phyloP scores from a whole-genome alignment of 1,284 basidiomycete species.

The Coriolopsis trogii region DNA sequence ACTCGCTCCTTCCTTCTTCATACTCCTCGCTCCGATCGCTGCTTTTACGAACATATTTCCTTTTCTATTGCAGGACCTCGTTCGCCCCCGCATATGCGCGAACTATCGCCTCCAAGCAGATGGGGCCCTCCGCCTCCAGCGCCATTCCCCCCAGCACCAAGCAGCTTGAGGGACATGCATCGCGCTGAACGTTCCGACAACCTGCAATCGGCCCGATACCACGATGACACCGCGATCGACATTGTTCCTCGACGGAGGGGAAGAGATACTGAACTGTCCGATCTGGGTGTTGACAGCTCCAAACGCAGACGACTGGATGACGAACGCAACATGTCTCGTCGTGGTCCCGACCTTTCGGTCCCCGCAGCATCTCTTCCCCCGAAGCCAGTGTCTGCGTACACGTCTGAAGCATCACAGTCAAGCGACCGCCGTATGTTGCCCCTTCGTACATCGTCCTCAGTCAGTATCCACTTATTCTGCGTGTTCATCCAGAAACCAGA shows the following conservation, averaged over 20 bases:
- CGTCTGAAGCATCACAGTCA: slow-evolving; percentile 28
- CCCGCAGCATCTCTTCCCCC: slow-evolving; percentile 23
- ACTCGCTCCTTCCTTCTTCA: slow-evolving; percentile 41
- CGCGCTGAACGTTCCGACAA: slow-evolving; percentile 22
- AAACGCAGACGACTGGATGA: slow-evolving; percentile 39
- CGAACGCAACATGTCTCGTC: slow-evolving; percentile 26
- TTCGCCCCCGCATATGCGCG: slow-evolving; percentile 41
- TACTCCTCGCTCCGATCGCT: slow-evolving; percentile 30
- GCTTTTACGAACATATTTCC: slow-evolving; percentile 34
- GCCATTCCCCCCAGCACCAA: slow-evolving; percentile 4
- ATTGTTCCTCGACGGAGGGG: slow-evolving; percentile 33
- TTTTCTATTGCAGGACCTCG: slow-evolving; percentile 58
- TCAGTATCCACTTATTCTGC: not conserved
- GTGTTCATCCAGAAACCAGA: slow-evolving; percentile 19
- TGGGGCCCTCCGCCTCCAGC: slow-evolving; percentile 12
- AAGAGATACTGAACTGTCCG: slow-evolving; percentile 28
- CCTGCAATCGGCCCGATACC: slow-evolving; percentile 21
- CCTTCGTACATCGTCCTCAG: slow-evolving; percentile 23
- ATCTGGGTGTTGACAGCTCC: slow-evolving; percentile 26
- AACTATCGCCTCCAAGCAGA: slow-evolving; percentile 23
- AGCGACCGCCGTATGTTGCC: slow-evolving; percentile 46
- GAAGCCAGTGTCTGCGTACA: slow-evolving; percentile 20
- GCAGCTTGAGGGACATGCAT: slow-evolving; percentile 17
- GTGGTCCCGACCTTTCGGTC: slow-evolving; percentile 18
- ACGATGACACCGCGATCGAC: slow-evolving; percentile 25